Evolutionary conservation across 1,284 basidiomycete genomes (phyloP), one percentile per base, ranked within the genome.

Genomic region (Papiliotrema laurentii): DNA sequence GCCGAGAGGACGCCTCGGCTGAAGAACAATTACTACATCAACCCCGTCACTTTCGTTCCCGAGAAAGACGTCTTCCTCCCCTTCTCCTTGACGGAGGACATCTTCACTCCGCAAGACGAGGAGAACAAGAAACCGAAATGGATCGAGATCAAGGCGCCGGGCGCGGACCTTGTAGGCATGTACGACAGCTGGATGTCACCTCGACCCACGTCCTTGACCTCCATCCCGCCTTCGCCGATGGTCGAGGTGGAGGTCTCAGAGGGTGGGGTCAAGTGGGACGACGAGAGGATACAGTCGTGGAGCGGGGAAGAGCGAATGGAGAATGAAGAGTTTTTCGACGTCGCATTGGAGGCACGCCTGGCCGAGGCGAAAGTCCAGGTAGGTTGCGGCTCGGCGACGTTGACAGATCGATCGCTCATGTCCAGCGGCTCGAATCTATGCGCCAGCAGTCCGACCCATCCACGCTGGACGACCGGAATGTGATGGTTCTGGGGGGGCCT

Each of bases 281-380:
- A 66, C 48, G 46, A 46, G 31, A 47, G 63, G 37, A 54, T 66
- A 33, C 55, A 58, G 40, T 13, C 27, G 16, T 61, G 60, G 61
- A 39, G n/a, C 30, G 40, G 56, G 13, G 44, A 36, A 3, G 58
- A 59, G 47, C 45, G 48, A 37, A 46, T 50, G 36, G 48, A 58
- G 49, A 63, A 61, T 43, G 51, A 50, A 28, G 44, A 43, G 35
- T 61, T 53, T 43, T 43, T 57, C n/a, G 49, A 50, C 27, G 13
- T 5, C 11, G 9, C 19, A 16, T 11, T 11, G 7, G 27, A n/a
- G 11, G 14, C 9, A 9, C 5, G 21, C 13, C n/a, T 22, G 7
- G 5, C 25, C 11, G 24, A 40, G 11, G 10, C 10, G 19, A 6
- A 11, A 26, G 10, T 40, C 7, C 5, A 26, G 24, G 38, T 40